A percentile compares a stretch with the other conserved stretches of the same genome.
phyloP scores from a whole-genome alignment of 768 basidiomycete genomes.

The Suillus decipiens region DNA sequence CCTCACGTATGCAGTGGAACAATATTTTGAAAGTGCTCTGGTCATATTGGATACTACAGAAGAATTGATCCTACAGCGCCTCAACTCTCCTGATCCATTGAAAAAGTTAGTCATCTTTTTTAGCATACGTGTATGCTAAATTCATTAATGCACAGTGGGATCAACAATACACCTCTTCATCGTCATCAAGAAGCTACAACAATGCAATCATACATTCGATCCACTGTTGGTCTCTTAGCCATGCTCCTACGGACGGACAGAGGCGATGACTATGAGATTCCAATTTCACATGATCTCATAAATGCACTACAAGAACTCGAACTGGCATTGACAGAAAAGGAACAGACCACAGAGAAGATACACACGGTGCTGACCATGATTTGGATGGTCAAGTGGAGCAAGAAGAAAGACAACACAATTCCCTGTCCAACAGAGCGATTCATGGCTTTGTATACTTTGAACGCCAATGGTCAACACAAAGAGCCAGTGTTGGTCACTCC shows the following conservation, averaged over 20 bases:
- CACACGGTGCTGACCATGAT: constrained; percentile 12
- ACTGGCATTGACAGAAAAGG: neutral
- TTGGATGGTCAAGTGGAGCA: constrained; percentile 17
- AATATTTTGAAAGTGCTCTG: constrained; percentile 9
- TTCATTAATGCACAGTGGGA: constrained; percentile 9
- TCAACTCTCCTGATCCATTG: constrained; percentile 15
- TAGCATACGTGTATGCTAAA: neutral
- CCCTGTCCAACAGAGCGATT: constrained; percentile 22
- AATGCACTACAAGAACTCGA: neutral
- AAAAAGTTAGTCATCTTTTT: neutral
- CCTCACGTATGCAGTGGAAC: neutral
- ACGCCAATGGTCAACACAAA: constrained; percentile 6
- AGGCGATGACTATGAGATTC: neutral
- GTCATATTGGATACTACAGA: constrained; percentile 1
- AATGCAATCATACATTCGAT: constrained; percentile 18
- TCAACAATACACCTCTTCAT: constrained; percentile 28
- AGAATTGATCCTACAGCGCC: constrained; percentile 12
- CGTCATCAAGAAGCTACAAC: constrained; percentile 16
- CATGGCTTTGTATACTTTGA: neutral
- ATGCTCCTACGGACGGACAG: constrained; percentile 5
- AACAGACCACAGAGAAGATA: neutral
- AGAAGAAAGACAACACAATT: neutral
- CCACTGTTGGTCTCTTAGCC: neutral
- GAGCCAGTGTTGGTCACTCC: neutral
- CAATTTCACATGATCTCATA: accelerated